These are phyloP conservation scores for Trichoderma atroviride DNA, from an alignment of 2,329 filamentous ascomycete species.

Conservation along the genomic window DNA sequence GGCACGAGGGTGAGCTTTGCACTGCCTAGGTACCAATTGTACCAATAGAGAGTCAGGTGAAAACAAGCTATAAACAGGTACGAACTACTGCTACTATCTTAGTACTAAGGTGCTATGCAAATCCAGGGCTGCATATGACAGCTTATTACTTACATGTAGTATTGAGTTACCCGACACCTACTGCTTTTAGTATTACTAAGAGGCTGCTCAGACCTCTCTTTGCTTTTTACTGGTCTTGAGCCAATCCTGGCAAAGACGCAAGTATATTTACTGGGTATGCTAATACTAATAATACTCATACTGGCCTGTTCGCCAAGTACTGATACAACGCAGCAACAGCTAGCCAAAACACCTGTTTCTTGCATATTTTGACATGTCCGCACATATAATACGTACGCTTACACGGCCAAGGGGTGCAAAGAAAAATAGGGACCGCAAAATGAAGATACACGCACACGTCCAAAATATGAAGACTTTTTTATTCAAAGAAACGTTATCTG, in stretches of 20 bases:
- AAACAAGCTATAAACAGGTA: not conserved
- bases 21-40: too few species aligned
- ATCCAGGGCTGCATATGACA: not conserved
- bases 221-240: not conserved
- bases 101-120: not conserved
- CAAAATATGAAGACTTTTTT: too few species aligned
- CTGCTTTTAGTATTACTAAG: not conserved
- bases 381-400: not conserved
- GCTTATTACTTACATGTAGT: not conserved
- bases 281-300: too few species aligned
- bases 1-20: not conserved
- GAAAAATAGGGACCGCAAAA: too few species aligned
- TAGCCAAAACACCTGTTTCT: constrained; percentile 3
- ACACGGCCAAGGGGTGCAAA: not conserved
- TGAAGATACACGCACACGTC: too few species aligned
- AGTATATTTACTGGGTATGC: too few species aligned
- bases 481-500: too few species aligned
- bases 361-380: constrained; percentile 7
- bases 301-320: not conserved
- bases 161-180: not conserved
- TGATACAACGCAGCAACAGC: not conserved
- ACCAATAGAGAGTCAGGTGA: not conserved
- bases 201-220: not conserved
- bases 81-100: not conserved
- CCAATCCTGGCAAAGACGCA: too few species aligned